Conservation (phyloP, 805 yeast species). For the Candida andamanensis region DNA sequence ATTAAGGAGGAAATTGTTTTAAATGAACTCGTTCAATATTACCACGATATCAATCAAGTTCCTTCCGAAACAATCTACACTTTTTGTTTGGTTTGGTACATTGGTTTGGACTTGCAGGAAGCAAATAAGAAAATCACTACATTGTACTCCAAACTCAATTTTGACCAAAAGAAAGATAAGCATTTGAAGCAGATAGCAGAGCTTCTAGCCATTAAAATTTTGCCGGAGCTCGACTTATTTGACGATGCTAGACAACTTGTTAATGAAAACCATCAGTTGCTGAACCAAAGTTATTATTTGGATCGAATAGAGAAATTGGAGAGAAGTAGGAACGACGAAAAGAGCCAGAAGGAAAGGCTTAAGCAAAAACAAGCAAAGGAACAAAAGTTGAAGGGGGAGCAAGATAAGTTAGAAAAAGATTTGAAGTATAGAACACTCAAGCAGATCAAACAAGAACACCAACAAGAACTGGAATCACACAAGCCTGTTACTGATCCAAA, state of each 20-base stretch:
- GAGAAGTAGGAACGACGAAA: conserved; percentile 9
- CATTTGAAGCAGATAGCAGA: conserved; percentile 21
- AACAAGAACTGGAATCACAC: no score
- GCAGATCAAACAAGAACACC: conserved; percentile 13
- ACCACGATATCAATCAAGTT: conserved; percentile 16
- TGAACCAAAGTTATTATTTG: conserved; percentile 8
- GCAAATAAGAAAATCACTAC: conserved; percentile 7
- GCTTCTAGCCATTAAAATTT: conserved; percentile 30
- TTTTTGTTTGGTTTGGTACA: conserved; percentile 23
- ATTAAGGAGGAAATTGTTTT: conserved; percentile 16
- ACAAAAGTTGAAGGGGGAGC: conserved; percentile 13
- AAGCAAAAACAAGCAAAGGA: conserved; percentile 20
- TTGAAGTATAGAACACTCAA: conserved; percentile 26
- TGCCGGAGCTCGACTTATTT: conserved; percentile 25
- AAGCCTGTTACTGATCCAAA: not conserved
- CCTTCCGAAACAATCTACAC: conserved; percentile 32
- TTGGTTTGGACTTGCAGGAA: conserved; percentile 17
- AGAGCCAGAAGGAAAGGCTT: conserved; percentile 12
- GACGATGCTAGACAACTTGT: conserved; percentile 23
- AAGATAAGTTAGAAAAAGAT: conserved; percentile 16
- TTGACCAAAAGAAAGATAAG: conserved; percentile 3
- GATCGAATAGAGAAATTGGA: conserved; percentile 8
- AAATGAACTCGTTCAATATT: conserved; percentile 14
- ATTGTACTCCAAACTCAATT: conserved; percentile 10
- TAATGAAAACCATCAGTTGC: conserved; percentile 16